These are phyloP conservation scores for Psilocybe subaeruginosa DNA, from an alignment of 768 basidiomycete genomes.

Conservation along the genomic window DNA sequence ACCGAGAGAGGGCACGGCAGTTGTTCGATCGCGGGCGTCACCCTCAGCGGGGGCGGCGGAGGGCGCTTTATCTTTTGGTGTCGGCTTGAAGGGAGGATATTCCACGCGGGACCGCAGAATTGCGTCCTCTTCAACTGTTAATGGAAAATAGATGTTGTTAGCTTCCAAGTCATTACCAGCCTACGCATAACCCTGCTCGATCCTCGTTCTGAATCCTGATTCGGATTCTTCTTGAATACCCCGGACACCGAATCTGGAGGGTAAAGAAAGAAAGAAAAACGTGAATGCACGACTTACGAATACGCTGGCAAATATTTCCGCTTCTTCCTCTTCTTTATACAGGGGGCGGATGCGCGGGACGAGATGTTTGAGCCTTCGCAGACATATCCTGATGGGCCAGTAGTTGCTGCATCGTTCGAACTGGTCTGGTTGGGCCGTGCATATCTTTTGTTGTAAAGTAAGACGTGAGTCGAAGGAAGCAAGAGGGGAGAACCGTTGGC, in stretches of 20 bases:
- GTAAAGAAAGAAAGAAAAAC: not conserved
- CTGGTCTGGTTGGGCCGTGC: not conserved
- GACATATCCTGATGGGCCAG: conserved; percentile 14
- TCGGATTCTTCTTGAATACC: not conserved
- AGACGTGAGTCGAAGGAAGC: not conserved
- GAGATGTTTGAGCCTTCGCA: not conserved
- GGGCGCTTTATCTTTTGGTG: not conserved
- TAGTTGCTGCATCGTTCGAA: conserved; percentile 9
- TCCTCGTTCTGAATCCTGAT: too few species aligned
- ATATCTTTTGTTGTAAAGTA: not conserved
- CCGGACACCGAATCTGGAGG: not conserved
- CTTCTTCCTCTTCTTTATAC: conserved; percentile 8
- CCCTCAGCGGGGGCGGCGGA: not conserved
- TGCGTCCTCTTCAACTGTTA: not conserved
- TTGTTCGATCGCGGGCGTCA: not conserved
- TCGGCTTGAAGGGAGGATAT: not conserved
- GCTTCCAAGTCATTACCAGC: too few species aligned
- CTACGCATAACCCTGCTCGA: too few species aligned
- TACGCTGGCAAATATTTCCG: conserved; percentile 1
- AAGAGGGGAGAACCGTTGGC: not conserved
- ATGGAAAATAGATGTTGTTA: not conserved
- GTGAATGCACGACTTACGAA: conserved; percentile 8
- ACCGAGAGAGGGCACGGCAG: not conserved
- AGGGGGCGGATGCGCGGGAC: not conserved
- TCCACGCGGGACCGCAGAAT: not conserved